Evolutionary conservation across 2,329 filamentous ascomycete genomes (phyloP).

Genomic region (Lachnellula arida): DNA sequence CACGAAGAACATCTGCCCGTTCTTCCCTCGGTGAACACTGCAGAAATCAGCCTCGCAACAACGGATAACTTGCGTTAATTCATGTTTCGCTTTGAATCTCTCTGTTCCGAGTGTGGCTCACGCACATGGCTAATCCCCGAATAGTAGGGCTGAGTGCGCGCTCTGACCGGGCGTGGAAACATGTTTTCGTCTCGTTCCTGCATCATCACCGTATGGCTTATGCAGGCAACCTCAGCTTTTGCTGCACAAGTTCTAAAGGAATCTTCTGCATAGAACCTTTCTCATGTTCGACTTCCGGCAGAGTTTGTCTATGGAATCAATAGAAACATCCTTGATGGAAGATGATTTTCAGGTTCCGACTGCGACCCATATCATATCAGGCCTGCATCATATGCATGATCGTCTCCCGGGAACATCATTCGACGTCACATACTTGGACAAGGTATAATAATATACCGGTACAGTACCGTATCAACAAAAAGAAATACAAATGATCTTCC

Average conservation of each 20-base stretch:
- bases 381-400: constrained; percentile 10
- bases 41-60: constrained; percentile 1
- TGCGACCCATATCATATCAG: background rate
- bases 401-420: constrained; percentile 7
- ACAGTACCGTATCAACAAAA: constrained; percentile 2
- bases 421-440: constrained; percentile 4
- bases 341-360: background rate
- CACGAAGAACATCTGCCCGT: background rate
- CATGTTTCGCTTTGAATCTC: background rate
- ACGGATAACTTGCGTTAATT: constrained; percentile 1
- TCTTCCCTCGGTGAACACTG: background rate
- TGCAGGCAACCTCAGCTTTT: background rate
- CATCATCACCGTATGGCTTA: constrained; percentile 3
- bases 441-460: background rate
- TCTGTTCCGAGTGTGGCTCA: background rate
- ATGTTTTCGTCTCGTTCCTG: constrained; percentile 8
- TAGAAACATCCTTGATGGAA: background rate
- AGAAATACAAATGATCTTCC: constrained; percentile 4
- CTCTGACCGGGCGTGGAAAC: constrained; percentile 12
- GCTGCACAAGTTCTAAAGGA: background rate
- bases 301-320: background rate
- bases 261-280: background rate
- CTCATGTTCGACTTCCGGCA: background rate
- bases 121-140: background rate
- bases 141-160: constrained; percentile 1